Percentiles rank a stretch among this genome's conserved stretches.
These are phyloP conservation scores for Apiotrichum domesticum DNA, from an alignment of 1,284 basidiomycete species.

Conservation along the genomic window DNA sequence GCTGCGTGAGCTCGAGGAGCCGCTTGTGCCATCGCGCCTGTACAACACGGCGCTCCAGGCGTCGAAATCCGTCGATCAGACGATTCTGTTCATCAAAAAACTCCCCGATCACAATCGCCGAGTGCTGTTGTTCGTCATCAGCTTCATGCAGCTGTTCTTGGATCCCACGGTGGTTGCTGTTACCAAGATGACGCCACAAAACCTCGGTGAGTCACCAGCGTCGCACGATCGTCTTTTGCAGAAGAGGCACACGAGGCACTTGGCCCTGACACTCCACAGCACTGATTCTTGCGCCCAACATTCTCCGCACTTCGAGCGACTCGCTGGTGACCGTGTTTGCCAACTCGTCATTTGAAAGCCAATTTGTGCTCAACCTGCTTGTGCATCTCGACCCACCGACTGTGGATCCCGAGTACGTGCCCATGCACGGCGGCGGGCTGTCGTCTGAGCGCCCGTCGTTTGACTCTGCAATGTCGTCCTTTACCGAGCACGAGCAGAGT, in stretches of 20 bases:
- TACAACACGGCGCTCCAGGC: constrained; percentile 63
- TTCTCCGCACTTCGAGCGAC: constrained; percentile 73
- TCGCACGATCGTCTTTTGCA: not conserved
- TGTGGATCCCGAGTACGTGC: constrained; percentile 61
- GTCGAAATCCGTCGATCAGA: constrained; percentile 60
- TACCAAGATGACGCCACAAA: constrained; percentile 71
- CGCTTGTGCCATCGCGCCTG: constrained; percentile 63
- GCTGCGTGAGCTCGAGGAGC: constrained; percentile 81
- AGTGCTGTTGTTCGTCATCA: constrained; percentile 76
- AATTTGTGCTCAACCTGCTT: constrained; percentile 75
- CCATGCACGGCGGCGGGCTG: constrained; percentile 16
- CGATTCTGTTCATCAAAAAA: constrained; percentile 64
- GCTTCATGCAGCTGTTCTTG: constrained; percentile 81
- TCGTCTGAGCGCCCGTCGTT: not conserved
- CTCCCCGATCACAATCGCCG: constrained; percentile 76
- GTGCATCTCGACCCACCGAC: constrained; percentile 67
- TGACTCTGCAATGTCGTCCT: constrained; percentile 2
- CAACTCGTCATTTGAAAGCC: constrained; percentile 80
- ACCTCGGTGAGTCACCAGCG: constrained; percentile 29
- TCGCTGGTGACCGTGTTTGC: constrained; percentile 78
- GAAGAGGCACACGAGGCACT: not conserved
- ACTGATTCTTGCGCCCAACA: constrained; percentile 81
- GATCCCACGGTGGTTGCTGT: constrained; percentile 61
- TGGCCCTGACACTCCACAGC: constrained; percentile 16
- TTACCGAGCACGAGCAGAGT: no score